phyloP scores from a whole-genome alignment of 2,329 filamentous ascomycete species.

The Penicillium sp. region DNA sequence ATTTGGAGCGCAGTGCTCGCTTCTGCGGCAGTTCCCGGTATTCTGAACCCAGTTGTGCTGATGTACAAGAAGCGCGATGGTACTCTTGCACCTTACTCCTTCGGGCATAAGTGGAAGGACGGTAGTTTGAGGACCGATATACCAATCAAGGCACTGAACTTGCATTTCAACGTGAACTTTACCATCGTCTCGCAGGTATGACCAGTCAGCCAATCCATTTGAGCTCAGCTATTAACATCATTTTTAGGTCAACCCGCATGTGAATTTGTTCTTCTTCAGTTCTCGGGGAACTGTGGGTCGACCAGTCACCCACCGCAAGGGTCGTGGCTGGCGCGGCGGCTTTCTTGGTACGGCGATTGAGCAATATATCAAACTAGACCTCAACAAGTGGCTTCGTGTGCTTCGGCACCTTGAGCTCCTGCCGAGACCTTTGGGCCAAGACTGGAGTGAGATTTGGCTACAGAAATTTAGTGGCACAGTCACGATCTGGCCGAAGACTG shows the following conservation, averaged over 20 bases:
- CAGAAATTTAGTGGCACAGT: conserved; percentile 93
- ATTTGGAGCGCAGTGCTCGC: conserved; percentile 97
- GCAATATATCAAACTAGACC: conserved; percentile 92
- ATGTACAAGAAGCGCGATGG: conserved; percentile 83
- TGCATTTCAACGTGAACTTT: conserved; percentile 98
- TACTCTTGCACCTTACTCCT: conserved; percentile 82
- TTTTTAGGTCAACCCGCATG: conserved; percentile 85
- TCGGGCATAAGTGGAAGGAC: conserved; percentile 99
- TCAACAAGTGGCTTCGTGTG: conserved; percentile 97
- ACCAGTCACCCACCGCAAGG: conserved; percentile 89
- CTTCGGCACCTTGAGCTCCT: conserved; percentile 88
- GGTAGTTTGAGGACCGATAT: conserved; percentile 93
- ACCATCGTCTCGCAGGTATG: conserved; percentile 71
- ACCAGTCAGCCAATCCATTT: background rate
- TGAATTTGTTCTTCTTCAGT: conserved; percentile 98
- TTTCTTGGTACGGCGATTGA: conserved; percentile 91
- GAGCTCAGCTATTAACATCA: conserved; percentile 40
- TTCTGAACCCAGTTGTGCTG: conserved; percentile 90
- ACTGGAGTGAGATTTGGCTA: conserved; percentile 96
- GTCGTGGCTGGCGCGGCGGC: conserved; percentile 92
- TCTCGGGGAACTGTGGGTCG: conserved; percentile 88
- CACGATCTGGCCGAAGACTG: conserved; percentile 89
- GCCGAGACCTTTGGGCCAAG: conserved; percentile 85
- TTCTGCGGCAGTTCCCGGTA: conserved; percentile 92
- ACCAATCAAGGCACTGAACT: conserved; percentile 86